Evolutionary conservation across 352 stramenopile species (phyloP).

Genomic region (Phytophthora kernoviae): DNA sequence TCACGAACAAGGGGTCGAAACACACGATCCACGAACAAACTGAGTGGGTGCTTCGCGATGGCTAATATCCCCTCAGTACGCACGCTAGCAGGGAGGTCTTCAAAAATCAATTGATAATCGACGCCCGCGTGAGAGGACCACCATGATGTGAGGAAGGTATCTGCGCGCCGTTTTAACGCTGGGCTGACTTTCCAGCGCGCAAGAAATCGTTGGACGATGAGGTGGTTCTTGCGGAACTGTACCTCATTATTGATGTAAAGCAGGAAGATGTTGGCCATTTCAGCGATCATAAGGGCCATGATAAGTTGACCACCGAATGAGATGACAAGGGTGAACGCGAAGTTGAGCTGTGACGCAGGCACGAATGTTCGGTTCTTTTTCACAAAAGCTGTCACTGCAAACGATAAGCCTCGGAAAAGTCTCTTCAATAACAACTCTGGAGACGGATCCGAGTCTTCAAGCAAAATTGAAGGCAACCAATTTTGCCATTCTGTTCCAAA

Average conservation of each 20-base stretch:
- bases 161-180: slow-evolving; percentile 40
- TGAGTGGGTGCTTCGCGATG: slow-evolving; percentile 52
- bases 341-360: slow-evolving; percentile 44
- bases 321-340: slow-evolving; percentile 54
- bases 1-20: slow-evolving; percentile 44
- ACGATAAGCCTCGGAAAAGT: slow-evolving; percentile 54
- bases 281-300: slow-evolving; percentile 81
- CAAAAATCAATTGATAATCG: slow-evolving; percentile 62
- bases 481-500: slow-evolving; percentile 61
- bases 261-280: slow-evolving; percentile 70
- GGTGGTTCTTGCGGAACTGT: slow-evolving; percentile 76
- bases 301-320: slow-evolving; percentile 63
- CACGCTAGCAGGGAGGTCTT: slow-evolving; percentile 53
- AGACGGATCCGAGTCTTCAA: slow-evolving; percentile 33
- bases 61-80: slow-evolving; percentile 50
- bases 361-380: slow-evolving; percentile 65
- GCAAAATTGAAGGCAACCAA: slow-evolving; percentile 44
- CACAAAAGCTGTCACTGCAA: slow-evolving; percentile 60
- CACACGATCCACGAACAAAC: slow-evolving; percentile 43
- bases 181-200: slow-evolving; percentile 44
- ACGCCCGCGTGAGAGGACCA: slow-evolving; percentile 65
- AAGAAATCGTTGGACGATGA: slow-evolving; percentile 56
- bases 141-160: slow-evolving; percentile 57
- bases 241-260: slow-evolving; percentile 68
- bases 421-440: slow-evolving; percentile 41